Evolutionary conservation across 2,329 filamentous ascomycete genomes (phyloP), one percentile per base, ranked within the genome.

Genomic region (Hymenoscyphus repandus): DNA sequence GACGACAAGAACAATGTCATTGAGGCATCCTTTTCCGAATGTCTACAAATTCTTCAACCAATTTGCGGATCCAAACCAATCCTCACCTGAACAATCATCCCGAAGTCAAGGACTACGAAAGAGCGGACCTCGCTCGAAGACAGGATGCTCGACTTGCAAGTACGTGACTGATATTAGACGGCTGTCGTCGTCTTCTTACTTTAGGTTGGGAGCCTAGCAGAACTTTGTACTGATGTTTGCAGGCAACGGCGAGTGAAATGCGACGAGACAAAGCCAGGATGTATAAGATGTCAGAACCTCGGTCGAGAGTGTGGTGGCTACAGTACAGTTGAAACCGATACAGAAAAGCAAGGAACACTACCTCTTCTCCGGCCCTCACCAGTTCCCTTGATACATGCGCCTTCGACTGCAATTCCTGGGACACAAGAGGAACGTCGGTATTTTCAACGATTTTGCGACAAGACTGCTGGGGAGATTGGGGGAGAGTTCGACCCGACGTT

Each of bases 1-100:
- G 47, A 55, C 57, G 51, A 59, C 56, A 57, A 50, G 47, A 55
- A 61, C 56, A 52, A 64, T 64, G 62, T 59, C 62, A 48, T 56
- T 63, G 55, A 59, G 57, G 54, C 61, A 62, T 55, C 63, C 63
- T n/a, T 63, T 60, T 47, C 63, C 63, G 22, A 65, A 65, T 52
- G 63, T 65, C 37, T 65, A 65, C 55, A 65, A 64, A 54, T 65
- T 64, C 57, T 64, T 61, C 56, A 65, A 65, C 47, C 62, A 65
- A 45, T 64, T 65, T 51, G 58, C 62, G 12, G 62, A 60, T 37
- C 63, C 63, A 30, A 59, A 63, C 45, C 61, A 64, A 51, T 57
- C 58, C 17, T 63, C 61, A 31, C 62, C 63, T 27, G 63, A 65
- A 43, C 60, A 63, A 40, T 61, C 58, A 13, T 65, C 62, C 3